Conservation (phyloP, 1,284 basidiomycete genomes). For the Puccinia coronata region DNA sequence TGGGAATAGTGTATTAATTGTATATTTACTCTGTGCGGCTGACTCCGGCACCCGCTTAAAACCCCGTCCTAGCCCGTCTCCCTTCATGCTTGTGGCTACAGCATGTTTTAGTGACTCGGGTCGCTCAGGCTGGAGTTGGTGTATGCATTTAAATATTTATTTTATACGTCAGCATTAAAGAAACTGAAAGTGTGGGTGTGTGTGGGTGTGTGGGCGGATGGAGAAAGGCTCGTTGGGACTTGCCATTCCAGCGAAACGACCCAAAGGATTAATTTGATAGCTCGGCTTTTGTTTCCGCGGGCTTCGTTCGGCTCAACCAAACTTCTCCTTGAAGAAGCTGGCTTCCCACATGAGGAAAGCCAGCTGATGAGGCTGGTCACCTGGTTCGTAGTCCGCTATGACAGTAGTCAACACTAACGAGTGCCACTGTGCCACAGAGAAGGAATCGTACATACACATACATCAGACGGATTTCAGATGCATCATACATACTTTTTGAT, state of each 20-base stretch:
- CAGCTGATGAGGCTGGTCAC: too few species aligned
- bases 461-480: constrained; percentile 4
- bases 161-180: too few species aligned
- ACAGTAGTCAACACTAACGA: too few species aligned
- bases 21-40: too few species aligned
- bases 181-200: not conserved
- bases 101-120: too few species aligned
- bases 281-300: constrained; percentile 11
- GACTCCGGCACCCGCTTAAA: constrained; percentile 7
- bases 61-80: constrained; percentile 4
- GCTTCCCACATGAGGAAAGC: not conserved
- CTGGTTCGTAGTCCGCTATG: not conserved
- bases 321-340: not conserved
- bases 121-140: too few species aligned
- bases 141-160: not conserved
- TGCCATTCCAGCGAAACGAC: not conserved
- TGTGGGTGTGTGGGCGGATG: not conserved
- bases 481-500: not conserved
- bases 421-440: constrained; percentile 17
- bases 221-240: not conserved
- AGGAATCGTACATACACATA: not conserved
- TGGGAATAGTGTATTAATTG: not conserved
- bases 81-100: not conserved
- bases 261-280: not conserved
- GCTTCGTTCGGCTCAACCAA: not conserved